A percentile compares a stretch with the other conserved stretches of the same genome.
phyloP scores from a whole-genome alignment of 2,329 filamentous ascomycete genomes.

The Domatiomyces catenatus region DNA sequence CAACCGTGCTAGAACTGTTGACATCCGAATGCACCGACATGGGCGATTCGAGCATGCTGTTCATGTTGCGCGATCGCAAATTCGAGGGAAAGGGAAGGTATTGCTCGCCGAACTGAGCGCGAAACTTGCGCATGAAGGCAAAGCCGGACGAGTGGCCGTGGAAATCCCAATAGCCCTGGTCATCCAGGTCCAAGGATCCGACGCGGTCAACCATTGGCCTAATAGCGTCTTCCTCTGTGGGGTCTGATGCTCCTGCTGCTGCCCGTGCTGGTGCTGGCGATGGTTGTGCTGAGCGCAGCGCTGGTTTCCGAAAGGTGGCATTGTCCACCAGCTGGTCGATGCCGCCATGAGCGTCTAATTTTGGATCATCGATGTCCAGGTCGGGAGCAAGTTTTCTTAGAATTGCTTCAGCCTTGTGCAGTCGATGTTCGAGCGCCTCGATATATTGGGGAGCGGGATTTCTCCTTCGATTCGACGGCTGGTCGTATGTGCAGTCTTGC shows the following conservation, averaged over 20 bases:
- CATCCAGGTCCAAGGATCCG: conserved; percentile 79
- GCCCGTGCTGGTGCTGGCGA: not conserved
- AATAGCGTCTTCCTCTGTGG: conserved; percentile 54
- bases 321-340: conserved; percentile 48
- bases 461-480: conserved; percentile 77
- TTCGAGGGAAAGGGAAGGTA: conserved; percentile 40
- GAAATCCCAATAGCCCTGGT: conserved; percentile 86
- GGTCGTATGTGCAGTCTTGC: conserved; percentile 84
- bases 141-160: conserved; percentile 85
- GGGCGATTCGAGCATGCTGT: conserved; percentile 54
- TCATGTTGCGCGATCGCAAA: conserved; percentile 39
- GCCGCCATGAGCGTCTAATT: conserved; percentile 55
- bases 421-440: conserved; percentile 66
- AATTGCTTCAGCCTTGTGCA: conserved; percentile 69
- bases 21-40: conserved; percentile 41
- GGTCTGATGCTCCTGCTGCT: conserved; percentile 16
- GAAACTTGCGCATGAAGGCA: conserved; percentile 74
- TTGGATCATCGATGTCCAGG: conserved; percentile 70
- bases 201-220: conserved; percentile 92
- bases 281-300: not conserved
- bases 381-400: conserved; percentile 68
- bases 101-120: conserved; percentile 69
- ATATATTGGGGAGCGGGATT: conserved; percentile 89
- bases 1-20: conserved; percentile 35
- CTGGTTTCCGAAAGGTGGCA: not conserved